A percentile compares a stretch with the other conserved stretches of the same genome.
Evolutionary conservation across 441 rosid genomes (phyloP).

Genomic region (Gossypium schwendimanii): DNA sequence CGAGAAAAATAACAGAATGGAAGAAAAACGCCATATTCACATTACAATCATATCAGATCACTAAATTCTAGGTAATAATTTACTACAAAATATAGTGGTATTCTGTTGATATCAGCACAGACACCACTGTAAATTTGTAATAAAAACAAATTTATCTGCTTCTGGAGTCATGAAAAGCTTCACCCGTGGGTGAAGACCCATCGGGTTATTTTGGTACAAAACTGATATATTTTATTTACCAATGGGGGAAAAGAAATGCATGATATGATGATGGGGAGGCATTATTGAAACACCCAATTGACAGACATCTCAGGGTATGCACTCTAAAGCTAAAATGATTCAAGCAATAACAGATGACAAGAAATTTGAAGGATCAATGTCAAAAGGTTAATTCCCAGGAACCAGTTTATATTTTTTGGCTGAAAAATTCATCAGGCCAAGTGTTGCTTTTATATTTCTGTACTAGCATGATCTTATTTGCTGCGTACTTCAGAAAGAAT

Average conservation of each 20-base stretch:
- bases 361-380: not conserved
- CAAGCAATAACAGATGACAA: not conserved
- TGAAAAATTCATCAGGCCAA: not conserved
- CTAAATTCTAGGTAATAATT: not conserved
- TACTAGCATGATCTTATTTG: not conserved
- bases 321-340: not conserved
- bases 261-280: not conserved
- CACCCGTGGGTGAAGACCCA: not conserved
- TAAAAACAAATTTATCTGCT: not conserved
- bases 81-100: not conserved
- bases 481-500: not conserved
- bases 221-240: not conserved
- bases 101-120: not conserved
- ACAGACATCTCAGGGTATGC: not conserved
- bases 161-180: not conserved
- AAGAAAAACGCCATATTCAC: not conserved
- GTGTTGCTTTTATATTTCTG: not conserved
- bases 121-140: not conserved
- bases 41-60: not conserved
- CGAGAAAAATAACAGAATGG: not conserved
- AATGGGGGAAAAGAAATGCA: not conserved
- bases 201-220: not conserved
- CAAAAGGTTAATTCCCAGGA: not conserved
- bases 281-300: not conserved
- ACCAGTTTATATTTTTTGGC: not conserved